phyloP scores from a whole-genome alignment of 108 stramenopile species.

The Cyclotella cryptica region DNA sequence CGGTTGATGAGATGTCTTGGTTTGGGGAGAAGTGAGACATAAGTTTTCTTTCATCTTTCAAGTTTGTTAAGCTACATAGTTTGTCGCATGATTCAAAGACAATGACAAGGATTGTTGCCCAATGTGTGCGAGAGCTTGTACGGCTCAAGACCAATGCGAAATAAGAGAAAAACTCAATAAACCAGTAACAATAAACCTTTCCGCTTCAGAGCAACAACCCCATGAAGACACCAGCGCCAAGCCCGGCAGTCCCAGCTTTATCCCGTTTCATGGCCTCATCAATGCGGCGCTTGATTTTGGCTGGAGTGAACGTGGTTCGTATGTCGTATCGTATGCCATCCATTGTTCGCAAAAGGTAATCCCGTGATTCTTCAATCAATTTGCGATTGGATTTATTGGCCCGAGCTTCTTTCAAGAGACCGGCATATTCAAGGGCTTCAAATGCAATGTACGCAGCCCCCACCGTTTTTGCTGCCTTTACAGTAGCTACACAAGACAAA shows the following conservation, averaged over 20 bases:
- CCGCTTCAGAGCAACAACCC: conserved; percentile 33
- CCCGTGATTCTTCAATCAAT: conserved; percentile 29
- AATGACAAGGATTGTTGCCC: too few relatives aligned
- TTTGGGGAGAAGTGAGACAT: too few relatives aligned
- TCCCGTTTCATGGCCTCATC: conserved; percentile 32
- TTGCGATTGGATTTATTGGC: conserved; percentile 16
- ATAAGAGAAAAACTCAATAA: too few relatives aligned
- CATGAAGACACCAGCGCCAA: conserved; percentile 43
- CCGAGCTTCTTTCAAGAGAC: conserved; percentile 43
- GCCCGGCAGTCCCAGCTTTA: conserved; percentile 38
- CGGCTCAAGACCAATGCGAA: too few relatives aligned
- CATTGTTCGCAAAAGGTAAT: conserved; percentile 32
- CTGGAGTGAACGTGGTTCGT: conserved; percentile 20
- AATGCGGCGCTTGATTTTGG: background rate
- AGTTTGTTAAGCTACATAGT: too few relatives aligned
- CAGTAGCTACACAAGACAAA: conserved; percentile 12
- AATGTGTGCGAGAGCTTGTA: too few relatives aligned
- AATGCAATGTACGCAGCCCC: conserved; percentile 50
- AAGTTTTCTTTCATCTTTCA: too few relatives aligned
- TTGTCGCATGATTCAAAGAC: too few relatives aligned
- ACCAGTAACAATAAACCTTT: background rate
- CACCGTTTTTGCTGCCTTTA: conserved; percentile 36
- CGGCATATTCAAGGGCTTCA: conserved; percentile 53
- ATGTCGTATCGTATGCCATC: conserved; percentile 46
- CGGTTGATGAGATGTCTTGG: too few relatives aligned